Evolutionary conservation across 2,329 filamentous ascomycete genomes (phyloP).

Genomic region (Ceratocystis destructans): DNA sequence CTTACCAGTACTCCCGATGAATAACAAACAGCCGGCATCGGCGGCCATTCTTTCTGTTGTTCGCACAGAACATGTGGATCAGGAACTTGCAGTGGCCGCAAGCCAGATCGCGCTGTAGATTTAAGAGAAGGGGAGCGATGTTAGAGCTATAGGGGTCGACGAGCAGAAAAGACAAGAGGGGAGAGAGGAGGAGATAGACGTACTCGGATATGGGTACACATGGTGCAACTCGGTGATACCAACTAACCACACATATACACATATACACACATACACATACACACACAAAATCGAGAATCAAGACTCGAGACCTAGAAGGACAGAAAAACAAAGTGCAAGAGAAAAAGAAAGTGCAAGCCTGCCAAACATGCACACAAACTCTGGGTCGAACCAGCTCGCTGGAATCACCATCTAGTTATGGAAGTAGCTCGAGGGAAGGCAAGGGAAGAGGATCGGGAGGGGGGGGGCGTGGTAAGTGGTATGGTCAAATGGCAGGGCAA

Average conservation of each 20-base stretch:
- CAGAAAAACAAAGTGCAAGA: not conserved
- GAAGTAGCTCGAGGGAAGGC: too few relatives aligned
- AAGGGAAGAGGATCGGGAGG: not conserved
- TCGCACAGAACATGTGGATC: conserved; percentile 2
- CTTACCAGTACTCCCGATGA: conserved; percentile 8
- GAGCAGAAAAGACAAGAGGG: not conserved
- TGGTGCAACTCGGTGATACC: not conserved
- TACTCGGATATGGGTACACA: conserved; percentile 10
- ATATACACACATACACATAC: too few relatives aligned
- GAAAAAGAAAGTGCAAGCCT: conserved; percentile 1
- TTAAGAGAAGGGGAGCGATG: not conserved
- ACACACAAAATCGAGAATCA: too few relatives aligned
- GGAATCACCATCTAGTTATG: too few relatives aligned
- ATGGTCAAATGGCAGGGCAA: not conserved
- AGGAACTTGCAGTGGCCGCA: conserved; percentile 8
- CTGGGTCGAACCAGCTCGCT: not conserved
- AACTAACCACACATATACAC: too few relatives aligned
- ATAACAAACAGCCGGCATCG: conserved; percentile 1
- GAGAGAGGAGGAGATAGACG: not conserved
- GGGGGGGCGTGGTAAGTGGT: not conserved
- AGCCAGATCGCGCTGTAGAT: not conserved
- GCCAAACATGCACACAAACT: not conserved
- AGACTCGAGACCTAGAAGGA: not conserved
- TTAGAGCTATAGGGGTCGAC: not conserved
- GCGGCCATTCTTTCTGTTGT: not conserved